Percentiles rank a stretch among this genome's conserved stretches.
These are phyloP conservation scores for Talaromyces sp. DNA, from an alignment of 2,329 filamentous ascomycete species.

Conservation along the genomic window DNA sequence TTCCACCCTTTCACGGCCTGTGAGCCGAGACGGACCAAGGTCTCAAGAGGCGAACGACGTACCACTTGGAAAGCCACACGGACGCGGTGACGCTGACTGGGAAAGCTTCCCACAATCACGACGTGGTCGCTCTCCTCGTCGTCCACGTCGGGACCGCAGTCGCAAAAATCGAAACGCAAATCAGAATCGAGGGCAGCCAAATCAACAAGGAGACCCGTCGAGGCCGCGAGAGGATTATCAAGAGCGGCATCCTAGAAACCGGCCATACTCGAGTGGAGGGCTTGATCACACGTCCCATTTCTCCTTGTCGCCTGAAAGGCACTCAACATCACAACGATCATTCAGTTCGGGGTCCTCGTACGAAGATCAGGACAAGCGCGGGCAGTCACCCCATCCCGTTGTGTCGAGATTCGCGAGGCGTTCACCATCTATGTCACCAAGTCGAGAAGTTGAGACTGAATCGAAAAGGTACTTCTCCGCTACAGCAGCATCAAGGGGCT, in stretches of 20 bases:
- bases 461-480: constrained; percentile 28
- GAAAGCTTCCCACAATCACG: constrained; percentile 36
- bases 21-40: constrained; percentile 24
- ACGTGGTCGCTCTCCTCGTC: constrained; percentile 39
- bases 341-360: constrained; percentile 27
- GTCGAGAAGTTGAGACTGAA: constrained; percentile 25
- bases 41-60: constrained; percentile 21
- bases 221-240: constrained; percentile 29
- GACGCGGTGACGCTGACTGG: constrained; percentile 31
- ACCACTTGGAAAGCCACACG: constrained; percentile 24
- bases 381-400: constrained; percentile 34
- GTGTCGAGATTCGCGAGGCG: constrained; percentile 33
- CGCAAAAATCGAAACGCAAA: constrained; percentile 25
- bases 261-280: constrained; percentile 34
- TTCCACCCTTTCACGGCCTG: constrained; percentile 9
- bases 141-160: constrained; percentile 27
- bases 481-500: constrained; percentile 26
- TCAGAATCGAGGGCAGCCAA: constrained; percentile 37
- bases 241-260: constrained; percentile 20
- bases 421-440: constrained; percentile 24
- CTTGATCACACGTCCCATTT: neutral
- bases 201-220: constrained; percentile 34
- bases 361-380: constrained; percentile 30
- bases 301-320: constrained; percentile 23
- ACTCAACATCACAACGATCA: constrained; percentile 21